A percentile compares a stretch with the other conserved stretches of the same genome.
These are phyloP conservation scores for Aspergillus vadensis DNA, from an alignment of 2,329 filamentous ascomycete genomes.

Conservation along the genomic window DNA sequence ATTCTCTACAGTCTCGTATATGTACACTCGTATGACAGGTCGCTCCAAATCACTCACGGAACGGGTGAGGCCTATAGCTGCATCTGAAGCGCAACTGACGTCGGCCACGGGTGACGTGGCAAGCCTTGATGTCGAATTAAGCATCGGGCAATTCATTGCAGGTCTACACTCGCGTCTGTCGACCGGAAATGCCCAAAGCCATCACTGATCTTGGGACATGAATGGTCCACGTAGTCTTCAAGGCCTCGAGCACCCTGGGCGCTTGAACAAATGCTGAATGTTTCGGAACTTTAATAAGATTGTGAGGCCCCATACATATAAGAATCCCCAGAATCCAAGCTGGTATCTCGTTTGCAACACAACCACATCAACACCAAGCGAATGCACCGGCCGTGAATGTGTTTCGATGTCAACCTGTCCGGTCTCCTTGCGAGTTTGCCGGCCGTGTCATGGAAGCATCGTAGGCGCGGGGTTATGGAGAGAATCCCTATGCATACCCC, in stretches of 20 bases:
- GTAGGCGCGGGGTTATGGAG: background rate
- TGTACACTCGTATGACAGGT: constrained; percentile 6
- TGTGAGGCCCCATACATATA: constrained; percentile 13
- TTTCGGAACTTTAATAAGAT: background rate
- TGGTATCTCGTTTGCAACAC: background rate
- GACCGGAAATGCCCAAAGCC: constrained; percentile 22
- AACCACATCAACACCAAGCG: background rate
- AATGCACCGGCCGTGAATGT: background rate
- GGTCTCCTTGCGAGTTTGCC: background rate
- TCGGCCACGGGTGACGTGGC: constrained; percentile 38
- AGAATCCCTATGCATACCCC: background rate
- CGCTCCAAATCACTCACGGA: constrained; percentile 2
- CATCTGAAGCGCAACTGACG: constrained; percentile 29
- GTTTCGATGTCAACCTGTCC: background rate
- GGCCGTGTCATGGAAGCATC: background rate
- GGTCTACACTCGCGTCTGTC: constrained; percentile 22
- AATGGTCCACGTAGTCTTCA: constrained; percentile 35
- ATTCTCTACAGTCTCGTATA: constrained; percentile 9
- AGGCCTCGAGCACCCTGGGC: constrained; percentile 13
- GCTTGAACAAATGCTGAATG: constrained; percentile 15
- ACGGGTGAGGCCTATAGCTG: constrained; percentile 15
- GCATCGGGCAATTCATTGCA: constrained; percentile 25
- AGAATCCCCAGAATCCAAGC: background rate
- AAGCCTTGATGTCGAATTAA: constrained; percentile 26
- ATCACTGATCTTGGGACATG: constrained; percentile 17